Evolutionary conservation across 768 basidiomycete genomes (phyloP).

Genomic region (Tulasnella sp.): DNA sequence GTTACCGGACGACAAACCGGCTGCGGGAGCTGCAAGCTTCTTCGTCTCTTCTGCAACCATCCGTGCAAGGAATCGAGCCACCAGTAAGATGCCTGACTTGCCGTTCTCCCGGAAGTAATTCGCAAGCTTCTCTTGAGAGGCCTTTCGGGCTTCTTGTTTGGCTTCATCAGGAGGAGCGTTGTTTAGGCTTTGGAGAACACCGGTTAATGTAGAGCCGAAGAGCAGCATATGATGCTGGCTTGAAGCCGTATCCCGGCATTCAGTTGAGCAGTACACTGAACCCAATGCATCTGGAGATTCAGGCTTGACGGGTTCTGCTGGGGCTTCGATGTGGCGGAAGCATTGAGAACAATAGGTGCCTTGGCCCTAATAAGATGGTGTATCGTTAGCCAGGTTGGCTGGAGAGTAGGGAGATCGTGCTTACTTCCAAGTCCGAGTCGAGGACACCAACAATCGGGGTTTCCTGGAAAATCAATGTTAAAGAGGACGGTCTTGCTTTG

Average conservation of each 20-base stretch:
- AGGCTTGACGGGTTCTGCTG: slow-evolving; percentile 43
- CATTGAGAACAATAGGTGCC: slow-evolving; percentile 73
- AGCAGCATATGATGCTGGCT: slow-evolving; percentile 63
- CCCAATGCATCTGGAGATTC: slow-evolving; percentile 50
- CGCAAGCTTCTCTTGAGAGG: slow-evolving; percentile 58
- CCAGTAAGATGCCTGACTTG: slow-evolving; percentile 51
- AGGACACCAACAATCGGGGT: slow-evolving; percentile 65
- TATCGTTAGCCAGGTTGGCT: background rate
- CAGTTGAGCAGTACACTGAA: slow-evolving; percentile 69
- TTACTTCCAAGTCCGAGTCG: slow-evolving; percentile 55
- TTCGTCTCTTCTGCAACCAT: slow-evolving; percentile 63
- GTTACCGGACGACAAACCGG: too few relatives aligned
- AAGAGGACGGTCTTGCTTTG: background rate
- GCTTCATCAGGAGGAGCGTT: slow-evolving; percentile 38
- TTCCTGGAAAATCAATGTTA: slow-evolving; percentile 50
- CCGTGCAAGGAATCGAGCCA: slow-evolving; percentile 67
- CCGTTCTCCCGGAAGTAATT: slow-evolving; percentile 52
- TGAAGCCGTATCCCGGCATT: slow-evolving; percentile 56
- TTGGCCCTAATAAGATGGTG: slow-evolving; percentile 44
- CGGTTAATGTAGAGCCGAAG: slow-evolving; percentile 64
- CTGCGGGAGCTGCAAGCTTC: slow-evolving; percentile 46
- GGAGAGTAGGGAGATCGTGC: background rate
- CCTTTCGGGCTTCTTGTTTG: slow-evolving; percentile 46
- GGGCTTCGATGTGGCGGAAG: slow-evolving; percentile 52
- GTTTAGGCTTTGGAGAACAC: slow-evolving; percentile 44